Conservation (phyloP, 2,329 filamentous ascomycete genomes). For the Colletotrichum tofieldiae region DNA sequence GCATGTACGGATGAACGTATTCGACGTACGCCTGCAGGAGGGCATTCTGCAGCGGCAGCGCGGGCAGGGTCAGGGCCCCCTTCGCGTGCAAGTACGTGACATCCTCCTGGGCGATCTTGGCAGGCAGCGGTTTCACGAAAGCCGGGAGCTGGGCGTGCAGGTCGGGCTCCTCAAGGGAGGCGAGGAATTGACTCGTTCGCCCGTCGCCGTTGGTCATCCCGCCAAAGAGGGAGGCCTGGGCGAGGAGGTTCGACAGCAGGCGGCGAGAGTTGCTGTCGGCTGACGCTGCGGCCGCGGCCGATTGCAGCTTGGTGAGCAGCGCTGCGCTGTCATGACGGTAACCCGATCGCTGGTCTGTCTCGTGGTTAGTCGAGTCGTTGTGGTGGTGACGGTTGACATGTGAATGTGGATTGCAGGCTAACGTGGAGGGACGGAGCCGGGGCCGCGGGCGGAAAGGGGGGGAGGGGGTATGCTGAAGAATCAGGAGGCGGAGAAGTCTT, state of each 20-base stretch:
- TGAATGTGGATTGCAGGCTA: constrained; percentile 44
- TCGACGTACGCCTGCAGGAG: constrained; percentile 87
- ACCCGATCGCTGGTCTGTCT: constrained; percentile 57
- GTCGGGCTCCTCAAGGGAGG: constrained; percentile 65
- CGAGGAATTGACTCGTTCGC: constrained; percentile 61
- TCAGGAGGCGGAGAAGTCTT: constrained; percentile 33
- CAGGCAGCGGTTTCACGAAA: constrained; percentile 86
- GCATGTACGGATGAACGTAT: constrained; percentile 96
- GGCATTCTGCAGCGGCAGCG: constrained; percentile 80
- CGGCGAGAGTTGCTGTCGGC: constrained; percentile 43
- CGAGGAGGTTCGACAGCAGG: constrained; percentile 43
- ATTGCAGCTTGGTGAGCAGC: constrained; percentile 51
- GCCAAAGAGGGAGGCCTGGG: constrained; percentile 52
- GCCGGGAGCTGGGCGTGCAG: constrained; percentile 66
- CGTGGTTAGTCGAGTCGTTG: constrained; percentile 51
- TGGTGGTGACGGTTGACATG: constrained; percentile 44
- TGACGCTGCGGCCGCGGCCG: constrained; percentile 45
- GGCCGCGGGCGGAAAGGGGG: constrained; percentile 19
- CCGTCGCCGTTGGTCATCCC: constrained; percentile 47
- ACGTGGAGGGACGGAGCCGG: constrained; percentile 40
- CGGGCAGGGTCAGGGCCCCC: constrained; percentile 85
- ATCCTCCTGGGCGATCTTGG: constrained; percentile 85
- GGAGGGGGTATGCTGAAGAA: constrained; percentile 23
- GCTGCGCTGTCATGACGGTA: constrained; percentile 53
- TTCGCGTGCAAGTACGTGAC: constrained; percentile 87